A percentile compares a stretch with the other conserved stretches of the same genome.
phyloP scores from a whole-genome alignment of 148 eudicot species.

The Chenopodium quinoa region DNA sequence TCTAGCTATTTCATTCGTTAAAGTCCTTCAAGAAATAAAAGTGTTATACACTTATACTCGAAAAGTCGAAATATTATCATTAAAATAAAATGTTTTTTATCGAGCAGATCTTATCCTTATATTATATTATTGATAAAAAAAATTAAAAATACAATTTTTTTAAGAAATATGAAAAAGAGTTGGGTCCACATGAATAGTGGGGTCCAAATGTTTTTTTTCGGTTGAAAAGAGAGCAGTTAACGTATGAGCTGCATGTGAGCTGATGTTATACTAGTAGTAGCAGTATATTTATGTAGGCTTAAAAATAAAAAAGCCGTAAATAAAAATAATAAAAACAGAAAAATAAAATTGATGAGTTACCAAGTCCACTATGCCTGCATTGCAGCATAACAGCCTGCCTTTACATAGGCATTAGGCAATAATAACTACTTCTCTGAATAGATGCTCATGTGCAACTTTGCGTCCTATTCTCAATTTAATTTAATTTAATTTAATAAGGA shows the following conservation, averaged over 20 bases:
- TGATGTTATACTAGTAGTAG: not conserved
- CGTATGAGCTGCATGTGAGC: constrained; percentile 26
- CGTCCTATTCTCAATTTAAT: not conserved
- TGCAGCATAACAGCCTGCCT: not conserved
- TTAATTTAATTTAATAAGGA: too few relatives aligned
- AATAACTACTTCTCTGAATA: not conserved
- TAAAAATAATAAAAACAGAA: too few relatives aligned
- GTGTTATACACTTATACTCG: too few relatives aligned
- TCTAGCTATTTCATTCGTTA: too few relatives aligned
- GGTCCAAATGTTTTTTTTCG: not conserved
- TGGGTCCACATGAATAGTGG: not conserved
- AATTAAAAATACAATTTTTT: too few relatives aligned
- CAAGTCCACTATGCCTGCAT: not conserved
- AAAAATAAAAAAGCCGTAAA: not conserved
- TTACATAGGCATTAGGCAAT: not conserved
- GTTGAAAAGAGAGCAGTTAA: constrained; percentile 11
- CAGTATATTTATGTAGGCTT: not conserved
- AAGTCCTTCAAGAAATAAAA: too few relatives aligned
- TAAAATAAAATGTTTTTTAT: too few relatives aligned
- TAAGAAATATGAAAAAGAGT: too few relatives aligned
- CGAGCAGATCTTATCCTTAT: too few relatives aligned
- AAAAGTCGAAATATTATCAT: too few relatives aligned
- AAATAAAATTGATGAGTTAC: not conserved
- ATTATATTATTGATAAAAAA: too few relatives aligned
- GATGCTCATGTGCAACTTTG: not conserved